These are phyloP conservation scores for Urostyla sp. DNA, from an alignment of 73 alveolate genomes.

Conservation along the genomic window DNA sequence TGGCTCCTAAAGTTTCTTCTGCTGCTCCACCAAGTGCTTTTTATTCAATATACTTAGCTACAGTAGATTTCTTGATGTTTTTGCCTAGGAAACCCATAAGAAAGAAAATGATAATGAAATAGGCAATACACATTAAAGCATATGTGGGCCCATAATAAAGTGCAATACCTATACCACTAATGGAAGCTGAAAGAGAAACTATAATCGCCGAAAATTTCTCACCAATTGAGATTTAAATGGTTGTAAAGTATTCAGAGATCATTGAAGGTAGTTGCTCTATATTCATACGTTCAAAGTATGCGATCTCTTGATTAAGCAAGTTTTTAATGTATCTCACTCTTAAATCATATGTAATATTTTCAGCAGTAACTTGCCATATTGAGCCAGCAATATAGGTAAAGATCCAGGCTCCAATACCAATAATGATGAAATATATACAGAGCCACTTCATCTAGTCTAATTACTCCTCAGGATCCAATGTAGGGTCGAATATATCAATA, in stretches of 20 bases:
- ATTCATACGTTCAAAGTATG: conserved; percentile 12
- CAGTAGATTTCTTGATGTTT: background rate
- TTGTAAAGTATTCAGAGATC: background rate
- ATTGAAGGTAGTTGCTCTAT: conserved; percentile 35
- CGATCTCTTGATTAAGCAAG: conserved; percentile 36
- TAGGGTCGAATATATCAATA: background rate
- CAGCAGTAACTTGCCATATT: conserved; percentile 9
- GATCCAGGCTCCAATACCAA: background rate
- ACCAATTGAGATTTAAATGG: conserved; percentile 8
- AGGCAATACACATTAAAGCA: conserved; percentile 29
- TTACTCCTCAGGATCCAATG: background rate
- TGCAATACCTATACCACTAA: background rate
- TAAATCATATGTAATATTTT: background rate
- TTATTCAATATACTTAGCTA: background rate
- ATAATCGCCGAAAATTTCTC: conserved; percentile 34
- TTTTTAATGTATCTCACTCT: conserved; percentile 33
- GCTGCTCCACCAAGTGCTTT: conserved; percentile 51
- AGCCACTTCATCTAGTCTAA: background rate
- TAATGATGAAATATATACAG: background rate
- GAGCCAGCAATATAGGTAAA: background rate
- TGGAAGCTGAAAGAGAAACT: background rate
- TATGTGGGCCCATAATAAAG: background rate
- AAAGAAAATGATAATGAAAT: background rate
- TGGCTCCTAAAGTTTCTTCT: conserved; percentile 57
- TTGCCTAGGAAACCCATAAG: background rate